A percentile compares a stretch with the other conserved stretches of the same genome.
Conservation (phyloP, 257 asterid species). For the Linderniella brevidens region DNA sequence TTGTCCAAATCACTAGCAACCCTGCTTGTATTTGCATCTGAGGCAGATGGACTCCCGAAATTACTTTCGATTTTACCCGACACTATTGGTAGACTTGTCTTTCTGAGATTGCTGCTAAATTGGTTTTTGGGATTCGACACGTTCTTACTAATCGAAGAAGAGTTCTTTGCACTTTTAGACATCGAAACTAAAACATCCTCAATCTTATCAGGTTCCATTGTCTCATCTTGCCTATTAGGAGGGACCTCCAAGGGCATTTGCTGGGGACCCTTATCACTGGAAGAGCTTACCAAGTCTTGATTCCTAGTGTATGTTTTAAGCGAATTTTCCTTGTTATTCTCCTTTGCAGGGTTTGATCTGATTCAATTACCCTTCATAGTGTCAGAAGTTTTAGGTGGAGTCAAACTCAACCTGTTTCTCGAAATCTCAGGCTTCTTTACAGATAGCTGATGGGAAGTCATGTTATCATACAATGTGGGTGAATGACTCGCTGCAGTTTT, state of each 20-base stretch:
- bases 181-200: constrained; percentile 18
- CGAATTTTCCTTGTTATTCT: constrained; percentile 9
- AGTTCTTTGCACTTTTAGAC: constrained; percentile 22
- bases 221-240: constrained; percentile 15
- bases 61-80: constrained; percentile 19
- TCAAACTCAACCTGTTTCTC: constrained; percentile 15
- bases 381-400: constrained; percentile 17
- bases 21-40: constrained; percentile 11
- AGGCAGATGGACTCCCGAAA: constrained; percentile 16
- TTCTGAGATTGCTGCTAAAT: constrained; percentile 19
- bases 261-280: constrained; percentile 17
- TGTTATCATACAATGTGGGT: constrained; percentile 13
- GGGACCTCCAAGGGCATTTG: constrained; percentile 17
- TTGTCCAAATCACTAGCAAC: constrained; percentile 17
- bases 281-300: constrained; percentile 17
- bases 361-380: constrained; percentile 15
- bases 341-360: constrained; percentile 21
- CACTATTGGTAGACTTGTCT: constrained; percentile 18
- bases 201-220: constrained; percentile 13
- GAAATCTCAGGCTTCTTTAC: constrained; percentile 19
- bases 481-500: constrained; percentile 22
- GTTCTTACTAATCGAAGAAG: constrained; percentile 20
- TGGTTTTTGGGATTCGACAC: constrained; percentile 17
- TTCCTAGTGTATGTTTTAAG: constrained; percentile 13
- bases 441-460: constrained; percentile 18